Evolutionary conservation across 345 rosid genomes (phyloP).

Genomic region (Populus davidiana): DNA sequence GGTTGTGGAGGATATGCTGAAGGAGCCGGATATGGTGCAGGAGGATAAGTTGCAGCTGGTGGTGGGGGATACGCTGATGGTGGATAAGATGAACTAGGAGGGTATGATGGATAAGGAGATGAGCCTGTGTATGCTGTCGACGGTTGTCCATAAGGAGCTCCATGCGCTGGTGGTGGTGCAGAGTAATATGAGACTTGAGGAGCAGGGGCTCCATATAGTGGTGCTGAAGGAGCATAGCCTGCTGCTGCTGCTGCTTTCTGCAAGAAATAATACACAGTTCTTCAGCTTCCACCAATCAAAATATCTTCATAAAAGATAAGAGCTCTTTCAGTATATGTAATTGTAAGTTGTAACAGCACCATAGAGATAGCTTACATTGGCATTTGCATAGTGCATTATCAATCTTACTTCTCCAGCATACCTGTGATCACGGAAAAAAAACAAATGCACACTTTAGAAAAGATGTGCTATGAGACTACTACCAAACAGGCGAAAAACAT

Average conservation of each 20-base stretch:
- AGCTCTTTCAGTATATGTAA: background rate
- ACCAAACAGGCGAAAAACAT: background rate
- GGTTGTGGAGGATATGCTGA: conserved; percentile 26
- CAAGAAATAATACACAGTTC: conserved; percentile 5
- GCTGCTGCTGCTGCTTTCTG: conserved; percentile 46
- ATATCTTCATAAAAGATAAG: background rate
- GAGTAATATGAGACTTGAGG: conserved; percentile 8
- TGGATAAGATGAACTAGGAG: conserved; percentile 23
- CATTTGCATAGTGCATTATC: conserved; percentile 61
- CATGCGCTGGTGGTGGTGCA: background rate
- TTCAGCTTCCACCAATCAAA: background rate
- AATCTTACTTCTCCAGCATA: conserved; percentile 76
- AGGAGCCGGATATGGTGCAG: conserved; percentile 25
- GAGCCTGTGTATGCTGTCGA: conserved; percentile 20
- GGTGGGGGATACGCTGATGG: conserved; percentile 32
- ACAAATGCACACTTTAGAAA: background rate
- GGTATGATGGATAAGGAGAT: conserved; percentile 21
- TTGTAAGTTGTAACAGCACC: background rate
- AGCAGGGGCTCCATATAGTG: conserved; percentile 25
- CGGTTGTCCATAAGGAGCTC: conserved; percentile 22
- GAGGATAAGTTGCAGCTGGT: conserved; percentile 11
- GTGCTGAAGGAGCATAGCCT: conserved; percentile 41
- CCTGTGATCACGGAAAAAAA: conserved; percentile 37
- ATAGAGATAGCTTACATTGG: conserved; percentile 44
- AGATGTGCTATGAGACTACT: background rate